Base-by-base conservation (phyloP, 768 basidiomycete species). In the Tricholoma terreum region DNA sequence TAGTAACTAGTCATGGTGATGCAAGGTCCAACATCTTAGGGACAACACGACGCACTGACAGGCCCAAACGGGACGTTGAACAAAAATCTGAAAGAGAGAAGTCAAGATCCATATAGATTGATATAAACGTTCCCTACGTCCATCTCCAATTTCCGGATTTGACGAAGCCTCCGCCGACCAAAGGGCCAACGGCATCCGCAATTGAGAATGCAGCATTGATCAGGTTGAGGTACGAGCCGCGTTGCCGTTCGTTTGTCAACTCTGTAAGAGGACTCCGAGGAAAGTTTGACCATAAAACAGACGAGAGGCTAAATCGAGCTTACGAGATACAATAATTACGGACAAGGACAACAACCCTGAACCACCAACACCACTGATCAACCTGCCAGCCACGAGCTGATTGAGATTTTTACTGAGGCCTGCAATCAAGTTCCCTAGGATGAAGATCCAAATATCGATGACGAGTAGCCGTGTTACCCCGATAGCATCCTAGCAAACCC, bases 81-180 rank as follows among this genome's bases (percentile, higher is more conserved):
- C 12, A 70, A 55, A 51, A 68, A 68, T 48, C 66, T 69, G 2
- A n/a, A 24, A 5, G 8, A 17, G 43, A 46, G 8, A 14, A 55
- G 9, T 17, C 24, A 30, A 14, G 27, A 27, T 27, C 7, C 14
- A n/a, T 14, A 6, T 48, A 7, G 2, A 14, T 48, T 48, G 6
- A 42, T 22, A 42, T 15, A 10, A 35, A 50, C 8, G 2, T 38
- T 36, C 7, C 64, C 17, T 49, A 68, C 67, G 65, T 66, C 69
- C 69, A 70, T 50, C 67, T 59, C 69, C 69, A 70, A 31, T 70
- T 64, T 15, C 66, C 69, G 10, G 67, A 64, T 50, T 63, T 63
- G 3, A 65, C 57, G 10, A 70, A 58, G 4, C 62, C 67, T 30
- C 65, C 62, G 4, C 67, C 67, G 30, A 70, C 55, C 33, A 66